phyloP scores from a whole-genome alignment of 2,329 filamentous ascomycete species.

The Blastomyces parvus region DNA sequence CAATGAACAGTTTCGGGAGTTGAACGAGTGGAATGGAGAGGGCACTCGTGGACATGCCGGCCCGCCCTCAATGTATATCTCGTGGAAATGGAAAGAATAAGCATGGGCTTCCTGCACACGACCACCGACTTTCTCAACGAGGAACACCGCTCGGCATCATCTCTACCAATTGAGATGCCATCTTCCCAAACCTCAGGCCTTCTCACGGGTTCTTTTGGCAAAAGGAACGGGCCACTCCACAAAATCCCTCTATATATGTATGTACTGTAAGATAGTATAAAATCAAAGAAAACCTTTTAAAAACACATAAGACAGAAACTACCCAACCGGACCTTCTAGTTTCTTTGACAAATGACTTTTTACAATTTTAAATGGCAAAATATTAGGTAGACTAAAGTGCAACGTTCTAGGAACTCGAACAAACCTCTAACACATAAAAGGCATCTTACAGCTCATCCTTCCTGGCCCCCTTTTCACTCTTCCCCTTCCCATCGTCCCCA shows the following conservation, averaged over 20 bases:
- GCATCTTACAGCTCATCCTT: slow-evolving; percentile 12
- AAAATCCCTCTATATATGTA: neutral
- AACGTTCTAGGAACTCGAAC: neutral
- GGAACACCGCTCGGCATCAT: neutral
- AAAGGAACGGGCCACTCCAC: too few species aligned
- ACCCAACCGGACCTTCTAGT: neutral
- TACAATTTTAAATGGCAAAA: neutral
- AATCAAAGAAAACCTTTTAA: neutral
- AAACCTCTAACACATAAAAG: neutral
- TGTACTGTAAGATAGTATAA: neutral
- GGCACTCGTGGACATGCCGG: neutral
- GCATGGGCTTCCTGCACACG: neutral
- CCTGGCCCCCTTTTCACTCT: neutral
- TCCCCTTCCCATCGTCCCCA: neutral
- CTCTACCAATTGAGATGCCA: neutral
- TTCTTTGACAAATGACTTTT: neutral
- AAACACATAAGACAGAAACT: neutral
- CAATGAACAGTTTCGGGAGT: neutral
- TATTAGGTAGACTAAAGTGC: neutral
- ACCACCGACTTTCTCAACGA: neutral
- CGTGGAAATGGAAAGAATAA: neutral
- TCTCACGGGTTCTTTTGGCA: neutral
- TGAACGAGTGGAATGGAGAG: too few species aligned
- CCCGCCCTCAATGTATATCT: neutral
- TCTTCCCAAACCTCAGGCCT: too few species aligned